phyloP scores from a whole-genome alignment of 2,329 filamentous ascomycete species.

The Fusarium sp. region DNA sequence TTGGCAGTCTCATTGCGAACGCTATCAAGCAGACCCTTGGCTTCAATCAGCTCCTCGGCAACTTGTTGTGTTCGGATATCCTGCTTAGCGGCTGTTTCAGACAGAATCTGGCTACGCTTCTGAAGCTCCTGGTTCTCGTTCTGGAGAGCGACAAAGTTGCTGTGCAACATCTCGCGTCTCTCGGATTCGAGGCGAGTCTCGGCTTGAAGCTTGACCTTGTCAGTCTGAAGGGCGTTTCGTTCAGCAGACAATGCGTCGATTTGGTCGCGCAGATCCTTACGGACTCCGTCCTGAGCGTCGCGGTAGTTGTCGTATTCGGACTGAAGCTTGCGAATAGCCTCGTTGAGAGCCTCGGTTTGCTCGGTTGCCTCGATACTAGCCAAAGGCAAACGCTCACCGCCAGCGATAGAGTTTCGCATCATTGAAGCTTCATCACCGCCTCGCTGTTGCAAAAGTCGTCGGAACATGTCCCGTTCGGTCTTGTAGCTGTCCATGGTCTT shows the following conservation, averaged over 20 bases:
- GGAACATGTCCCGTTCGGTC: slow-evolving; percentile 97
- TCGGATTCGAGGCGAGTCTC: slow-evolving; percentile 85
- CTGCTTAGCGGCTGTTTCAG: slow-evolving; percentile 87
- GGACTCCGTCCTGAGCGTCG: slow-evolving; percentile 84
- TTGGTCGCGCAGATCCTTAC: slow-evolving; percentile 85
- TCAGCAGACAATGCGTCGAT: slow-evolving; percentile 83
- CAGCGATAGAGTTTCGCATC: slow-evolving; percentile 78
- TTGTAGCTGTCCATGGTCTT: slow-evolving; percentile 92
- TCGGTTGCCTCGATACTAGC: slow-evolving; percentile 68
- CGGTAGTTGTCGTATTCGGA: slow-evolving; percentile 90
- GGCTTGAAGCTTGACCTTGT: slow-evolving; percentile 82
- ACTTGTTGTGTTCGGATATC: slow-evolving; percentile 92
- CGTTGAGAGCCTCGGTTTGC: slow-evolving; percentile 73
- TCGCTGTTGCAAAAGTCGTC: slow-evolving; percentile 87
- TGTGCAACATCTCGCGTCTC: slow-evolving; percentile 88
- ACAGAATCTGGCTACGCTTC: slow-evolving; percentile 80
- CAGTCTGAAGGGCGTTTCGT: slow-evolving; percentile 83
- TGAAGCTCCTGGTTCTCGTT: slow-evolving; percentile 88
- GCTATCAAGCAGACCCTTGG: slow-evolving; percentile 83
- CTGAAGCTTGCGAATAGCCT: slow-evolving; percentile 87
- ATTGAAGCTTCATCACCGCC: slow-evolving; percentile 72
- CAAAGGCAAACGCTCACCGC: slow-evolving; percentile 64
- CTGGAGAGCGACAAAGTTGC: slow-evolving; percentile 86
- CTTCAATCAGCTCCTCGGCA: slow-evolving; percentile 91
- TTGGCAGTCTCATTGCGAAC: slow-evolving; percentile 92